Conservation (phyloP, 306 rosid species). For the Castanea sativa region DNA sequence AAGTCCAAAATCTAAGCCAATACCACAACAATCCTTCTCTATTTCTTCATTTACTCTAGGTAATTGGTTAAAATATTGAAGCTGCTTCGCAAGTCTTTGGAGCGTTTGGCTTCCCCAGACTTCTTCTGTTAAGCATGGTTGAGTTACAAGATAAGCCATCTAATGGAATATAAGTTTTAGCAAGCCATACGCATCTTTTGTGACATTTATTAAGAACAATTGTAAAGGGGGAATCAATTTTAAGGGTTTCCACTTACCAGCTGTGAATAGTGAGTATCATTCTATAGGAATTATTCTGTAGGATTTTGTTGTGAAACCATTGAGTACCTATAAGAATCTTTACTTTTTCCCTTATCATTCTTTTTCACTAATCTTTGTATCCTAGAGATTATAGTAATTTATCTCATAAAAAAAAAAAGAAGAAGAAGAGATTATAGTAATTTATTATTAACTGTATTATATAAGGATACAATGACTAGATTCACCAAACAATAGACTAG, state of each 20-base stretch:
- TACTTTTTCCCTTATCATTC: background rate
- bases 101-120: conserved; percentile 24
- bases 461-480: too few species aligned
- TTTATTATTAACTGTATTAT: too few species aligned
- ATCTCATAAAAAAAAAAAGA: too few species aligned
- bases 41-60: background rate
- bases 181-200: background rate
- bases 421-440: too few species aligned
- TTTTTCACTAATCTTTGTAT: too few species aligned
- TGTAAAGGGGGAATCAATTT: background rate
- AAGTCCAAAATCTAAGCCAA: background rate
- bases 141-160: conserved; percentile 15
- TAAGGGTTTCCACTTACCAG: background rate
- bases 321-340: background rate
- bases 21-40: background rate
- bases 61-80: background rate
- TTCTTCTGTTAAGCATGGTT: background rate
- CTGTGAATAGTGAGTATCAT: background rate
- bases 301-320: background rate
- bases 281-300: background rate
- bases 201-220: background rate
- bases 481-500: too few species aligned
- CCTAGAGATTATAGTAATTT: too few species aligned
- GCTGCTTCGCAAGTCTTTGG: conserved; percentile 24
- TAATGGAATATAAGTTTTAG: background rate